Percentiles rank a stretch among this genome's conserved stretches.
Conservation (phyloP, 2,329 filamentous ascomycete genomes). For the Apiospora aurea region DNA sequence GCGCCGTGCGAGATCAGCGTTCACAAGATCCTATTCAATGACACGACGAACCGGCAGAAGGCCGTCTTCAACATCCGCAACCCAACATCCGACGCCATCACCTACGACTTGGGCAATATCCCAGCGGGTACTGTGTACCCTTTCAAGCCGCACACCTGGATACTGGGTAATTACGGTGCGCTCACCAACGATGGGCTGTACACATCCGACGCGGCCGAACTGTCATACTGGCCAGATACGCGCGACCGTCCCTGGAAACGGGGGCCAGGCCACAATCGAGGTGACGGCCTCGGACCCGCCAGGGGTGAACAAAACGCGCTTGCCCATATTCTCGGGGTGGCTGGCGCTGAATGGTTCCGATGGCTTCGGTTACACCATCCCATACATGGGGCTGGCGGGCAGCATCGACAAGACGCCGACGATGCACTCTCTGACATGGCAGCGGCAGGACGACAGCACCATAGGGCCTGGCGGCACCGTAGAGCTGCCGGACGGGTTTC, state of each 20-base stretch:
- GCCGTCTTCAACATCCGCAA: constrained; percentile 49
- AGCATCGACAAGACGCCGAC: constrained; percentile 34
- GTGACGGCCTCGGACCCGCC: constrained; percentile 34
- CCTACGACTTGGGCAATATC: constrained; percentile 47
- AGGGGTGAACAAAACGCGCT: constrained; percentile 43
- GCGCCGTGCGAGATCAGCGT: constrained; percentile 46
- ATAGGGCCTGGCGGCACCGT: background rate
- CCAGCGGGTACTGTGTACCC: constrained; percentile 49
- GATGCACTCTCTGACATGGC: constrained; percentile 4
- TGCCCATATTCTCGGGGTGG: constrained; percentile 53
- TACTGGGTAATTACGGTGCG: constrained; percentile 29
- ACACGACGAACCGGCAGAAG: constrained; percentile 48
- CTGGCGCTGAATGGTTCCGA: constrained; percentile 50
- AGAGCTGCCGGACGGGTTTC: background rate
- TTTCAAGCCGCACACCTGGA: constrained; percentile 29
- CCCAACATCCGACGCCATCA: constrained; percentile 43
- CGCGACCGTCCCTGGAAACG: constrained; percentile 33
- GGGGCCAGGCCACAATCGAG: constrained; percentile 29
- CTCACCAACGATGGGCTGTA: constrained; percentile 25
- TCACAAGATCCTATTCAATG: constrained; percentile 51
- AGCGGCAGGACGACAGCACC: background rate
- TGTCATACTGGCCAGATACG: too few species aligned
- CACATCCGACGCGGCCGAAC: constrained; percentile 24
- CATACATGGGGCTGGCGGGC: constrained; percentile 50
- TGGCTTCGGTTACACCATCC: constrained; percentile 46